phyloP scores from a whole-genome alignment of 148 eudicot species.

The Talinum fruticosum region DNA sequence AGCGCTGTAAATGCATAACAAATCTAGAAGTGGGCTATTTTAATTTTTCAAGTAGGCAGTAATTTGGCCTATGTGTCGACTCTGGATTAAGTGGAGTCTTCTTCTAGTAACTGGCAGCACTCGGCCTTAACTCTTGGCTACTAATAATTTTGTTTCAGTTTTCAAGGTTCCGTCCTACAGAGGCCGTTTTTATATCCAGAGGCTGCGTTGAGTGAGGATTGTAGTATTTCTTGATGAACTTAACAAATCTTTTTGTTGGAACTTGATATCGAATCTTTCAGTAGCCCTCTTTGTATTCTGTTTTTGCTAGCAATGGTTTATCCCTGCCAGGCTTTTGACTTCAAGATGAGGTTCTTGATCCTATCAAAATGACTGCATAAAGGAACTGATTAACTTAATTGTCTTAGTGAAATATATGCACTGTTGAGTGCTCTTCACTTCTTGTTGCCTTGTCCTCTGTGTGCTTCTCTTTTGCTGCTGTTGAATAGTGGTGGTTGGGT shows the following conservation, averaged over 20 bases:
- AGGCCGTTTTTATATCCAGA: background rate
- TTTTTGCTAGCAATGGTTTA: background rate
- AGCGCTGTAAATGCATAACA: background rate
- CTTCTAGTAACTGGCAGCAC: background rate
- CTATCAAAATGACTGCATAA: background rate
- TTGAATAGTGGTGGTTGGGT: background rate
- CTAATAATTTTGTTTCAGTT: background rate
- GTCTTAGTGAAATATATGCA: background rate
- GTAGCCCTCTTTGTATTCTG: background rate
- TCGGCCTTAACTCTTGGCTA: background rate
- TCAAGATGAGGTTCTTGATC: background rate
- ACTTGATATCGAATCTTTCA: background rate
- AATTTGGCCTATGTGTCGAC: too few species aligned
- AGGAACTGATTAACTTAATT: background rate
- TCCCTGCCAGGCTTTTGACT: background rate
- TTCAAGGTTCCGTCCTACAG: background rate
- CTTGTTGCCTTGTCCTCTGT: background rate
- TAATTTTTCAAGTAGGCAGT: too few species aligned
- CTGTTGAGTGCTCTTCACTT: background rate
- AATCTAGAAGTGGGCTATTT: background rate
- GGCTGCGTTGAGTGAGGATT: background rate
- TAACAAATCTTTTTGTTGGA: background rate
- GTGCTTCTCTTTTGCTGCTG: background rate
- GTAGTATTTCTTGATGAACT: background rate
- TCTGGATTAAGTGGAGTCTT: background rate